Conservation (phyloP, 495 filamentous ascomycete genomes). For the Neurospora intermedia region DNA sequence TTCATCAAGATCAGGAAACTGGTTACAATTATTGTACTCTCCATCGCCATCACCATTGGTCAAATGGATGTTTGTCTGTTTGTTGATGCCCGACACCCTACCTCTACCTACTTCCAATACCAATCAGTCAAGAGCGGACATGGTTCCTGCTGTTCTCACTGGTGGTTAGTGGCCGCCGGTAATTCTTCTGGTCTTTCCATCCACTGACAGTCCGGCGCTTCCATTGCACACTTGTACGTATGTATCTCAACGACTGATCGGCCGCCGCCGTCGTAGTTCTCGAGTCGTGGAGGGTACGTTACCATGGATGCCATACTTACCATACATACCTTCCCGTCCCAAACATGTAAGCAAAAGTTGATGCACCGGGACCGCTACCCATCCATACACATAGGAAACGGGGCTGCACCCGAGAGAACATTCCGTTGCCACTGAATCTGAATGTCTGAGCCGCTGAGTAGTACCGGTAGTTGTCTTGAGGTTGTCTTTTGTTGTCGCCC, state of each 20-base stretch:
- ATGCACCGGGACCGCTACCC: not conserved
- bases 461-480: too few relatives aligned
- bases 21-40: too few relatives aligned
- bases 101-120: too few relatives aligned
- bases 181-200: too few relatives aligned
- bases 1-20: too few relatives aligned
- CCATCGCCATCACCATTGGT: too few relatives aligned
- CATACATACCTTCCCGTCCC: too few relatives aligned
- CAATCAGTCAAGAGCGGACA: too few relatives aligned
- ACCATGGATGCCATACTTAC: not conserved
- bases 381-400: not conserved
- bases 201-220: too few relatives aligned
- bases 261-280: not conserved
- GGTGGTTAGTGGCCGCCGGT: not conserved
- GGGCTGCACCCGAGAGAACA: not conserved
- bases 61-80: too few relatives aligned
- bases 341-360: too few relatives aligned
- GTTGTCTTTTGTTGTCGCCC: not conserved
- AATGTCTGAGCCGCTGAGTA: not conserved
- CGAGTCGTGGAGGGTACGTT: not conserved
- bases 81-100: not conserved
- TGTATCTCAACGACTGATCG: not conserved
- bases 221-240: too few relatives aligned
- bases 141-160: not conserved
- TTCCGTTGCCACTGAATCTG: not conserved